Base-by-base conservation (phyloP, 192 early-diverging fungal genomes). In the Coemansia sp. region DNA sequence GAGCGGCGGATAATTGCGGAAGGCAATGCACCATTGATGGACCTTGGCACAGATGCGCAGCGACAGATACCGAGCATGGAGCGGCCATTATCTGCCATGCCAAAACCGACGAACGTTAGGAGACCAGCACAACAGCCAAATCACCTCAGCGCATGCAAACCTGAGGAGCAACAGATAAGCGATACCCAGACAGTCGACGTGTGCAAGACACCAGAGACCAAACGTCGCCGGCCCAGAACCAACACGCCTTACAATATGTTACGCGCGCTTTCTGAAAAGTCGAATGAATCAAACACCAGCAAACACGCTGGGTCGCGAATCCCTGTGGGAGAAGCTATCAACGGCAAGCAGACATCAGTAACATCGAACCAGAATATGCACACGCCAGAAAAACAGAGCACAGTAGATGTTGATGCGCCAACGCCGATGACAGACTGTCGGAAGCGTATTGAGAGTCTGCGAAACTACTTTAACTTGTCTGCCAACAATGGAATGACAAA, bases 211-310 rank as follows among this genome's bases (percentile, higher is more conserved):
- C 67, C 67, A 4, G 60, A 62, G 48, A 21, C 22, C 60, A 62
- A 69, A n/a, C 30, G 60, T 5, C 60, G 61, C 32, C 49, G 49
- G 34, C 60, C 54, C 22, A 38, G 48, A 3, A 49, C 26, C n/a
- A 27, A 52, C 32, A 68, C 72, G n/a, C 67, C 67, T 1, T 65
- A 68, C 52, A 63, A 57, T 7, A 41, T 64, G 18, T 32, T 74
- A 32, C 65, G 71, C 19, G 56, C 71, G 18, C 61, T 74, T 14
- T 74, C 71, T 2, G 71, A 74, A 52, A 74, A 62, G 24, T 74
- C 65, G 22, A 62, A 56, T 55, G 65, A 66, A 23, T 72, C 69
- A 7, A 58, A 61, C 18, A 24, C 23, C 21, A 31, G 18, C 32
- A 26, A 28, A 7, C 12, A 31, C 26, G 2, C 48, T 10, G 59